Evolutionary conservation across 495 filamentous ascomycete species (phyloP).

Genomic region (Penicillium verhagenii): DNA sequence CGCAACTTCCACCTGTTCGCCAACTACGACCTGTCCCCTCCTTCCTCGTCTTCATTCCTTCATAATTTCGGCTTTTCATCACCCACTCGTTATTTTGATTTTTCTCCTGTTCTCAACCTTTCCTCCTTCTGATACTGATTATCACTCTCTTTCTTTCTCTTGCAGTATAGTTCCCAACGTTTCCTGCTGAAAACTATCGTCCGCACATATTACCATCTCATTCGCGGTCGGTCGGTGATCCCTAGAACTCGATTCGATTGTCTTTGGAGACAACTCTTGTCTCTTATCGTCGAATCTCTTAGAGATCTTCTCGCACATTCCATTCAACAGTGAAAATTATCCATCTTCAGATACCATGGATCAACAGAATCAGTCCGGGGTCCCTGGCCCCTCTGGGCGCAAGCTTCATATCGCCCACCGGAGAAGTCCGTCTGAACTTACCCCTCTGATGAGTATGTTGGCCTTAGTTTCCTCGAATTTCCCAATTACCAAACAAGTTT

Average conservation of each 20-base stretch:
- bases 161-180: conserved; percentile 30
- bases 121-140: conserved; percentile 23
- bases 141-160: conserved; percentile 23
- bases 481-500: conserved; percentile 2
- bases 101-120: neutral
- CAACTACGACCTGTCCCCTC: conserved; percentile 1
- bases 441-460: conserved; percentile 92
- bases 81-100: conserved; percentile 12
- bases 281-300: conserved; percentile 20
- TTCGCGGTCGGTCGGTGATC: conserved; percentile 31
- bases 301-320: conserved; percentile 16
- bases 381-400: conserved; percentile 80
- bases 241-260: conserved; percentile 22
- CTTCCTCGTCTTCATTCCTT: conserved; percentile 1
- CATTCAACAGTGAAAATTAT: conserved; percentile 22
- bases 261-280: conserved; percentile 26
- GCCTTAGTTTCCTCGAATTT: neutral
- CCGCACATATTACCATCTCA: conserved; percentile 20
- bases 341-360: conserved; percentile 61
- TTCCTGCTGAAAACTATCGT: conserved; percentile 20
- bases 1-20: conserved; percentile 3
- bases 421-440: conserved; percentile 95
- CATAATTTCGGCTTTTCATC: neutral
- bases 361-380: conserved; percentile 73
- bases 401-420: conserved; percentile 97